Evolutionary conservation across 257 asterid genomes (phyloP), one percentile per base, ranked within the genome.

Genomic region (Lycium ferocissimum): DNA sequence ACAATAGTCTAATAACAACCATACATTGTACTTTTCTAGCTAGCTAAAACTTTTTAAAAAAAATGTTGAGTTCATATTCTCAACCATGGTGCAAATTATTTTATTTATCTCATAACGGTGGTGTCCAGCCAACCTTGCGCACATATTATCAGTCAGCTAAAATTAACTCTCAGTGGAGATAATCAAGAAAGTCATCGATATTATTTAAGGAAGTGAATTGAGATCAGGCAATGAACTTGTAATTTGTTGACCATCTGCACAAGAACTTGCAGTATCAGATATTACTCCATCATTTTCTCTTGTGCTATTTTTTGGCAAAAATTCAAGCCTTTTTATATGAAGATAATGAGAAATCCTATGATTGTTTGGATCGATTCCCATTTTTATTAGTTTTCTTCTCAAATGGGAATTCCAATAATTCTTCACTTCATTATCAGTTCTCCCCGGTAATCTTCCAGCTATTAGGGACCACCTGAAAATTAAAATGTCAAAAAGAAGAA

Each of bases 391-490:
- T 72, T 80, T 87, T 84, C 65, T 87, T 10, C 80, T 83, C 57
- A 87, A 49, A 62, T 87, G 85, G 45, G 87, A 84, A 73, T 87
- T 87, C 87, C 87, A 87, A 61, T 87, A 84, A 47, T 87, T 87
- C 79, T 87, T 87, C 82, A 87, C 86, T 84, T 87, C 89, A 54
- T 80, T 84, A 13, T 84, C 89, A 0, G 85, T 84, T 13, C 89
- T 66, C 6, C 83, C 89, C 0, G 87, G 87, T 51, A 87, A 87
- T 79, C 87, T 80, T 20, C 82, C 89, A 3, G 89, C 87, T 38
- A 87, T 87, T 49, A 84, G 26, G 0, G 87, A 87, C 89, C 87
- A 87, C 35, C 89, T 87, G 57, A 54, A 75, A 22, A 61, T 18
- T 40, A 33, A 26, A 37, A 51, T 76, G 14, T 7, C 59, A 38